These are phyloP conservation scores for Mycena vulgaris DNA, from an alignment of 768 basidiomycete genomes.

Conservation along the genomic window DNA sequence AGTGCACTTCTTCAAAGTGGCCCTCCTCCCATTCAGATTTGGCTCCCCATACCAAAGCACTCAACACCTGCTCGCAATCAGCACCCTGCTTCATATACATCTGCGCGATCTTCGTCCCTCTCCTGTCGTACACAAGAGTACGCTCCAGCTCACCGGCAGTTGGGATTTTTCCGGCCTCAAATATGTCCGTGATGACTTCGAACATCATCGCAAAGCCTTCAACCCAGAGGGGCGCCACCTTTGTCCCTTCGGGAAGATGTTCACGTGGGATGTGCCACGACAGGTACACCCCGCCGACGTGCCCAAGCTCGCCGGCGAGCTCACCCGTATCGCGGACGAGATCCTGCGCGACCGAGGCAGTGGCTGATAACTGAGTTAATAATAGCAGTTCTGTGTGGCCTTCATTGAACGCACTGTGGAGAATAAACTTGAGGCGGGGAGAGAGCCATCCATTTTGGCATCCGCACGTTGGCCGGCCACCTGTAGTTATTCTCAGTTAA, in stretches of 20 bases:
- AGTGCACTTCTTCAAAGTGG: not conserved
- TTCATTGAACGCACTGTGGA: not conserved
- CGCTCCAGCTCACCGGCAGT: not conserved
- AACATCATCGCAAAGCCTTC: too few relatives aligned
- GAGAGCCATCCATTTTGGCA: slow-evolving; percentile 18
- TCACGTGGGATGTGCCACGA: too few relatives aligned
- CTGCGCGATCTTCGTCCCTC: not conserved
- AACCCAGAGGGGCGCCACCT: too few relatives aligned
- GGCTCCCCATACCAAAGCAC: slow-evolving; percentile 7
- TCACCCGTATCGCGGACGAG: not conserved
- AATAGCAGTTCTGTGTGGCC: too few relatives aligned
- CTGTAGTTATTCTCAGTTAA: too few relatives aligned
- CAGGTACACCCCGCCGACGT: too few relatives aligned
- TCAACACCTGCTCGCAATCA: not conserved
- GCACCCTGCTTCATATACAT: slow-evolving; percentile 4
- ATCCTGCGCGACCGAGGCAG: not conserved
- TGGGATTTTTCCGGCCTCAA: too few relatives aligned
- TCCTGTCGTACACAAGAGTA: not conserved
- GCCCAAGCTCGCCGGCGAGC: too few relatives aligned
- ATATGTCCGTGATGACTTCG: too few relatives aligned
- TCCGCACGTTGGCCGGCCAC: too few relatives aligned
- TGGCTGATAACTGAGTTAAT: not conserved
- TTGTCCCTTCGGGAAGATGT: too few relatives aligned
- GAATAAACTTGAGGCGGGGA: slow-evolving; percentile 5
- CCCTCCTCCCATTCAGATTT: not conserved